Evolutionary conservation across 2,329 filamentous ascomycete species (phyloP).

Genomic region (Fusarium sp.): DNA sequence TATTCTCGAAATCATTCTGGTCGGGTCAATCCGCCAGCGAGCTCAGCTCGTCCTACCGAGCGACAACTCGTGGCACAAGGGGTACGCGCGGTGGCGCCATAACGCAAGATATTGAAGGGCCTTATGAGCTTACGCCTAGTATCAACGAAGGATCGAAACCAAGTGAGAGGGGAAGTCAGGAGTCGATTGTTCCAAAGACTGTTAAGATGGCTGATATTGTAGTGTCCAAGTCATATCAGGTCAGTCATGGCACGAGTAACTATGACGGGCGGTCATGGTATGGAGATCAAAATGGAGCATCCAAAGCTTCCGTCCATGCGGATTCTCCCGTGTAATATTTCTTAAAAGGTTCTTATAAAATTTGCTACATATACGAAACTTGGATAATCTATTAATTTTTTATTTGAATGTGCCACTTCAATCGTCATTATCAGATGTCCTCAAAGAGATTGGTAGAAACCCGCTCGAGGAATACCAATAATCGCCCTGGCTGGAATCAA

Average conservation of each 20-base stretch:
- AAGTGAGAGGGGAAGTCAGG: slow-evolving; percentile 30
- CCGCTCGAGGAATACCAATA: too few relatives aligned
- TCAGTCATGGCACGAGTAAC: slow-evolving; percentile 5
- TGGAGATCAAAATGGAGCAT: not conserved
- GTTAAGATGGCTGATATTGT: slow-evolving; percentile 4
- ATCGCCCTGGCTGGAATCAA: too few relatives aligned
- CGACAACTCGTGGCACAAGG: not conserved
- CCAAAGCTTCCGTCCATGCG: slow-evolving; percentile 20
- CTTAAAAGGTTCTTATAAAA: too few relatives aligned
- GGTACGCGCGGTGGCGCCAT: slow-evolving; percentile 2
- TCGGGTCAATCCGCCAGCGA: not conserved
- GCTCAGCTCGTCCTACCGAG: not conserved
- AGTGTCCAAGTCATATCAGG: slow-evolving; percentile 25
- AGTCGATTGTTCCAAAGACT: slow-evolving; percentile 27
- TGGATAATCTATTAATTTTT: too few relatives aligned
- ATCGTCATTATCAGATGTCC: too few relatives aligned
- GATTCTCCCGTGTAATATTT: slow-evolving; percentile 1
- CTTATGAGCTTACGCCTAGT: slow-evolving; percentile 30
- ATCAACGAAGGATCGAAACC: slow-evolving; percentile 12
- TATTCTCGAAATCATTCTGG: slow-evolving; percentile 33
- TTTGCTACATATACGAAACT: too few relatives aligned
- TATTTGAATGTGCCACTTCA: too few relatives aligned
- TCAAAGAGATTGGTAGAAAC: too few relatives aligned
- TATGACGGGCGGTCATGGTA: slow-evolving; percentile 8
- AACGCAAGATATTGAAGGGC: slow-evolving; percentile 18